phyloP scores from a whole-genome alignment of 2,329 filamentous ascomycete species.

The Trichoderma endophyticum region DNA sequence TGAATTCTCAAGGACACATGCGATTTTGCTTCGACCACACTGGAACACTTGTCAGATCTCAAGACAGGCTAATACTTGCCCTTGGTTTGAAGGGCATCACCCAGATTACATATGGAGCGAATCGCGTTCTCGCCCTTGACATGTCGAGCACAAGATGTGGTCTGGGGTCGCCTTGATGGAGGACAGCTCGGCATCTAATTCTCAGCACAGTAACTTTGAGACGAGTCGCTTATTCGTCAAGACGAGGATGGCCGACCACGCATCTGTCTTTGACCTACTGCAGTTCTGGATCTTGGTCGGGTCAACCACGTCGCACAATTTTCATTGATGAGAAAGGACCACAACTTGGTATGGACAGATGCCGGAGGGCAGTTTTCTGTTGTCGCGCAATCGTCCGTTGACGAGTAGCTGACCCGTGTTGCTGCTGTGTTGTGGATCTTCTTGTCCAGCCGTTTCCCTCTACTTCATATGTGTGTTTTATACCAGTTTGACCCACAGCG shows the following conservation, averaged over 20 bases:
- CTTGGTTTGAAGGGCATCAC: constrained; percentile 57
- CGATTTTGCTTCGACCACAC: constrained; percentile 45
- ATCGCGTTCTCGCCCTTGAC: constrained; percentile 64
- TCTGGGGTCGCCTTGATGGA: constrained; percentile 45
- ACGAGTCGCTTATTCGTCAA: not conserved
- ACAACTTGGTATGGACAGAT: not conserved
- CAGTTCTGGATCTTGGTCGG: not conserved
- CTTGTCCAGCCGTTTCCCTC: not conserved
- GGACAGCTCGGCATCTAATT: constrained; percentile 28
- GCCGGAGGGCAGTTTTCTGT: not conserved
- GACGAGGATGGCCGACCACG: not conserved
- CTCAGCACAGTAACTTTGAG: not conserved
- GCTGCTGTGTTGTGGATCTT: not conserved
- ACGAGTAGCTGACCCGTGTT: not conserved
- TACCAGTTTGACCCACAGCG: not conserved
- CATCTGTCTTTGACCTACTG: not conserved
- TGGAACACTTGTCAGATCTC: constrained; percentile 42
- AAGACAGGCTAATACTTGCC: constrained; percentile 46
- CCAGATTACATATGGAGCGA: constrained; percentile 59
- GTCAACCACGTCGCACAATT: not conserved
- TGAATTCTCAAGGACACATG: constrained; percentile 39
- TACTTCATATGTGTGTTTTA: not conserved
- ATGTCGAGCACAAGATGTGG: constrained; percentile 42
- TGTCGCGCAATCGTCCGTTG: not conserved
- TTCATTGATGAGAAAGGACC: not conserved